These are phyloP conservation scores for Prunus mume DNA, from an alignment of 306 rosid species.

Conservation along the genomic window DNA sequence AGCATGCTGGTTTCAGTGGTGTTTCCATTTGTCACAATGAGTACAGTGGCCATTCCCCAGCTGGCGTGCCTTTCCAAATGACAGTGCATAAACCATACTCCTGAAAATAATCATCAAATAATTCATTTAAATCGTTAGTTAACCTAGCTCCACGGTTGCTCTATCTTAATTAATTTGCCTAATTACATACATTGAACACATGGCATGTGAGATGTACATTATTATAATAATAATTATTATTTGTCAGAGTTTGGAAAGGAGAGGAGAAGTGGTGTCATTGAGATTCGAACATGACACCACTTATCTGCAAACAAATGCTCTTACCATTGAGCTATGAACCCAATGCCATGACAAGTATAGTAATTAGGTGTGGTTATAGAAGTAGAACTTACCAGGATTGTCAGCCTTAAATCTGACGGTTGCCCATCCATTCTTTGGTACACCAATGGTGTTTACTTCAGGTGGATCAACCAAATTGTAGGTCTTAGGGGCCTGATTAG, in stretches of 20 bases:
- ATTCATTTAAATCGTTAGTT: background rate
- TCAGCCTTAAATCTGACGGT: constrained; percentile 88
- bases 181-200: background rate
- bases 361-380: too few species aligned
- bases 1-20: constrained; percentile 9
- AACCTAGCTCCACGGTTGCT: background rate
- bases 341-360: too few species aligned
- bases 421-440: constrained; percentile 88
- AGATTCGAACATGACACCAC: accelerated
- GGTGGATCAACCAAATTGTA: constrained; percentile 96
- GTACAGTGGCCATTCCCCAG: constrained; percentile 30
- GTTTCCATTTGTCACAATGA: constrained; percentile 25
- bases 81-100: constrained; percentile 36
- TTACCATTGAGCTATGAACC: too few species aligned
- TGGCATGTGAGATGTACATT: too few species aligned
- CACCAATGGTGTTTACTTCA: constrained; percentile 68
- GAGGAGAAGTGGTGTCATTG: too few species aligned
- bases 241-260: too few species aligned
- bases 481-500: constrained; percentile 24
- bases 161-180: background rate
- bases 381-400: constrained; percentile 65
- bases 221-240: too few species aligned
- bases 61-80: constrained; percentile 25
- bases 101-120: constrained; percentile 18
- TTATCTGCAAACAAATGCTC: accelerated